Conservation (phyloP, 352 stramenopile species). For the Phytophthora sp. region DNA sequence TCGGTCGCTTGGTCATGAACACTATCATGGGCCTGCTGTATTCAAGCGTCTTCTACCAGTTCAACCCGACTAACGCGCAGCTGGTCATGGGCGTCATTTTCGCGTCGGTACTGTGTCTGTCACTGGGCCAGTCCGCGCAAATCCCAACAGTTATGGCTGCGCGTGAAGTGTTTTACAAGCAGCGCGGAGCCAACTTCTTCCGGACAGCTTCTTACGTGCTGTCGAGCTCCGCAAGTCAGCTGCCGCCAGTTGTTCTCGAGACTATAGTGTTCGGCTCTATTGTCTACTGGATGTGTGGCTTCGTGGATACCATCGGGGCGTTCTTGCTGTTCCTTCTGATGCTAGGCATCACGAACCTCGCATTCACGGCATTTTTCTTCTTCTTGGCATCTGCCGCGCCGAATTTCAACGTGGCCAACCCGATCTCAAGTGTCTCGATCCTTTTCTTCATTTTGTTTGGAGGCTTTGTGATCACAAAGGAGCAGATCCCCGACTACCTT, state of each 20-base stretch:
- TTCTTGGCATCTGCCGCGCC: conserved; percentile 24
- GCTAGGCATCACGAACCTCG: conserved; percentile 45
- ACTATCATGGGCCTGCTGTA: conserved; percentile 52
- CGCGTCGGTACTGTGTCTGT: conserved; percentile 66
- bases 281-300: conserved; percentile 86
- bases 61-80: conserved; percentile 38
- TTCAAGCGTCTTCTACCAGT: conserved; percentile 45
- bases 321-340: conserved; percentile 51
- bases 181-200: conserved; percentile 81
- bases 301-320: conserved; percentile 7
- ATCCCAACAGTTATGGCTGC: conserved; percentile 70
- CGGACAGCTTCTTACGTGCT: conserved; percentile 71
- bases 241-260: conserved; percentile 48
- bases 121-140: conserved; percentile 63
- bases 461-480: conserved; percentile 32
- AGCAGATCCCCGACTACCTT: conserved; percentile 35
- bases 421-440: conserved; percentile 24
- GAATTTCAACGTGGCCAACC: conserved; percentile 31
- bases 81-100: conserved; percentile 80
- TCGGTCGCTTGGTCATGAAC: conserved; percentile 37
- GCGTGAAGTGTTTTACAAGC: conserved; percentile 78
- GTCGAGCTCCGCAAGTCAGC: conserved; percentile 34
- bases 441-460: conserved; percentile 33
- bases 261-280: conserved; percentile 76
- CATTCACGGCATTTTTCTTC: conserved; percentile 28